Base-by-base conservation (phyloP, 2,329 filamentous ascomycete genomes). In the Coniochaeta sp. region DNA sequence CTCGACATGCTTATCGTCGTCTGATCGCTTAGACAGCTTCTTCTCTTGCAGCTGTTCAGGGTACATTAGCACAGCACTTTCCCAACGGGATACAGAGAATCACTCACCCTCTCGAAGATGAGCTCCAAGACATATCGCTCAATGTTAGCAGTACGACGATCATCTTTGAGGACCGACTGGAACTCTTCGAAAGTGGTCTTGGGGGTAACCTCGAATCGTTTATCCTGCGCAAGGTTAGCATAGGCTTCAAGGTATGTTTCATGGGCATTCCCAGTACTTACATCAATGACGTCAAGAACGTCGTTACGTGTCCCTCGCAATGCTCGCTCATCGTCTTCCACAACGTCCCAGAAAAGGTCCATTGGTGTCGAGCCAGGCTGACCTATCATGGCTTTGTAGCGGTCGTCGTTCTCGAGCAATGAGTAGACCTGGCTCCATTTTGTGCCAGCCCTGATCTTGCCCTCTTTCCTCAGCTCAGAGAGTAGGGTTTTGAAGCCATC, bases 311-410 rank as follows among this genome's bases (percentile, higher is more conserved):
- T 85, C 48, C 82, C 85, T 55, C 91, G 86, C 47, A 96, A 75
- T n/a, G 86, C 84, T 53, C 88, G 83, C 64, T 99, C 92, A 67
- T 97, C 91, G 66, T 96, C 91, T 66, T 97, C 94, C 24, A 97
- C 79, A 48, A 91, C 76, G 66, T 99, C 94, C 90, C 92, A 96
- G 73, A 99, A 97, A 6, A 99, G 76, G 62, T 97, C 91, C 57
- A 96, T 78, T 13, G 94, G 89, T 4, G 83, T 87, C 4, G 91
- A 96, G 52, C 92, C 91, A 53, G 81, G 71, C 64, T 95, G 89
- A 49, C 91, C 91, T 54, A 91, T 79, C 76, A 96, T 90, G 57
- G 83, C 84, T 60, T 76, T 78, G 69, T 96, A 97, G 58, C 91
- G 88, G 47, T 86, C 79, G 62, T 99, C 94, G 51, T 87, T 76